phyloP scores from a whole-genome alignment of 2,329 filamentous ascomycete genomes.

The Cladophialophora immunda region DNA sequence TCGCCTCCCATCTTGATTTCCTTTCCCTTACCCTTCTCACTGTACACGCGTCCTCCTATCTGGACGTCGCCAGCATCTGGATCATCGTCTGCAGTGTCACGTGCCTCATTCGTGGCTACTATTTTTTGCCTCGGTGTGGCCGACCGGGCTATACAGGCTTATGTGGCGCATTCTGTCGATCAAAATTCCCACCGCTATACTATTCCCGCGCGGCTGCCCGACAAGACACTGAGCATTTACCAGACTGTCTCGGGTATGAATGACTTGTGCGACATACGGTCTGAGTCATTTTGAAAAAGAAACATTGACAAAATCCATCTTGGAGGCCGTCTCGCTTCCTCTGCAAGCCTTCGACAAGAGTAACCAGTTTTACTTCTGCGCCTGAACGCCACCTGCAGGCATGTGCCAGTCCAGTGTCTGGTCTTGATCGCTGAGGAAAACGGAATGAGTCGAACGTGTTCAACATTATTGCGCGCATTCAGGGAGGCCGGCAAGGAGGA shows the following conservation, averaged over 20 bases:
- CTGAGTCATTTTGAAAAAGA: constrained; percentile 14
- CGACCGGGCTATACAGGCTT: constrained; percentile 19
- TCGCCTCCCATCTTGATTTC: constrained; percentile 23
- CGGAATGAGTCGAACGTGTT: constrained; percentile 29
- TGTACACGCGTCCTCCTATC: constrained; percentile 20
- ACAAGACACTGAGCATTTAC: constrained; percentile 11
- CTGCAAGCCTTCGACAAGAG: neutral
- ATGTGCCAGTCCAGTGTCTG: constrained; percentile 13
- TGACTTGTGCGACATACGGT: constrained; percentile 30
- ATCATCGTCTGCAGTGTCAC: constrained; percentile 23
- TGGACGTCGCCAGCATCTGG: neutral
- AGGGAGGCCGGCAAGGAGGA: constrained; percentile 26
- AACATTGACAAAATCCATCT: constrained; percentile 6
- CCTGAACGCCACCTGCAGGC: neutral
- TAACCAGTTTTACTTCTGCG: neutral
- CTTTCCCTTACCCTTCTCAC: constrained; percentile 8
- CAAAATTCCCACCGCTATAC: constrained; percentile 12
- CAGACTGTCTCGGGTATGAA: constrained; percentile 27
- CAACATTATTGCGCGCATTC: constrained; percentile 10
- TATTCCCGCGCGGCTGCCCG: constrained; percentile 1
- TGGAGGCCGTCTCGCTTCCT: neutral
- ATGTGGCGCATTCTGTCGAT: constrained; percentile 33
- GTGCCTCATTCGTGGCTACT: constrained; percentile 25
- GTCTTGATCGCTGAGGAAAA: constrained; percentile 1
- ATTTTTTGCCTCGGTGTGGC: constrained; percentile 31